Base-by-base conservation (phyloP, 2,329 filamentous ascomycete genomes). In the Ophiostoma sp. region DNA sequence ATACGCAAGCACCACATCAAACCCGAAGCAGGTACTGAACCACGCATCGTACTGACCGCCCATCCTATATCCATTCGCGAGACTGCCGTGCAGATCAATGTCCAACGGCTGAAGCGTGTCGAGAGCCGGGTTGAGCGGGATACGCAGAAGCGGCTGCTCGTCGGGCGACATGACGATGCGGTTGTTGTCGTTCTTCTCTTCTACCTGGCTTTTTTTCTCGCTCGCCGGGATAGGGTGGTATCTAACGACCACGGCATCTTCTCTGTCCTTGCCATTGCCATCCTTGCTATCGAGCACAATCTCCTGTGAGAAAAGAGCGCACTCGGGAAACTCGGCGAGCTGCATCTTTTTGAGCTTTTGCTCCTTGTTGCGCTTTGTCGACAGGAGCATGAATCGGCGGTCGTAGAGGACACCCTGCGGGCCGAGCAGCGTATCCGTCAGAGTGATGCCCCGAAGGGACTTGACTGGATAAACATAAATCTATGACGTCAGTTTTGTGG, bases 391-490 rank as follows among this genome's bases (percentile, higher is more conserved):
- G 79, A 91, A 93, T 44, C 83, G 82, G 11, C 90, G 85, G 79
- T 93, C 90, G 76, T 90, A 80, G 57, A 81, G 80, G 74, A 92
- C 82, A 17, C 90, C 90, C 73, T 87, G 84, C n/a, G 82, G 81
- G 5, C 84, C 85, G 66, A 92, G 78, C n/a, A 79, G 78, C 3
- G 88, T 83, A 0, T 79, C 78, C 4, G 81, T 71, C 41, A 92
- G 79, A 23, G 82, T 78, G 69, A 89, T 85, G 68, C 85, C 86
- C 48, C 87, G 86, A n/a, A 92, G 83, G 8, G 85, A 89, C 77
- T 93, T 93, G 79, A 93, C 88, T 60, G 90, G 90, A 77, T 93
- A 92, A 67, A 90, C 83, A 78, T 89, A 91, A 48, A 93, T 82
- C 86, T 89, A 73, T 20, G 31, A 39, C 44, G 48, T 60, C 15